Evolutionary conservation across 148 eudicot genomes (phyloP).

Genomic region (Simmondsia chinensis): DNA sequence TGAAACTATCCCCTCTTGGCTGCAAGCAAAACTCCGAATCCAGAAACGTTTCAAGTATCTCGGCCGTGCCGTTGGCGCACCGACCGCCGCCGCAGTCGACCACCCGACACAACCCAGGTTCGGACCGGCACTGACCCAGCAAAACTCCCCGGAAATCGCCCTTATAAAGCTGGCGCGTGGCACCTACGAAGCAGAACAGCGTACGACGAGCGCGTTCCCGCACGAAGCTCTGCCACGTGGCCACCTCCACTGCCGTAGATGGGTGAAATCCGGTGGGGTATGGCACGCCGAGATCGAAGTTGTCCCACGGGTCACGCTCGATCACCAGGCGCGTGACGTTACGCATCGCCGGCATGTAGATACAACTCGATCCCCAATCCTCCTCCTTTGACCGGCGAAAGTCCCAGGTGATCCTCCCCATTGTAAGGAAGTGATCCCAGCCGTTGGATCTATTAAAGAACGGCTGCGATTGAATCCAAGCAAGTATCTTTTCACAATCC

Average conservation of each 20-base stretch:
- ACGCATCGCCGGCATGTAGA: conserved; percentile 37
- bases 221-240: conserved; percentile 44
- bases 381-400: conserved; percentile 38
- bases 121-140: conserved; percentile 47
- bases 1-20: conserved; percentile 89
- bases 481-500: conserved; percentile 35
- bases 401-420: conserved; percentile 71
- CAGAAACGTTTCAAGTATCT: conserved; percentile 54
- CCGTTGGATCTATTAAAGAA: conserved; percentile 36
- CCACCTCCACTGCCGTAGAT: conserved; percentile 14
- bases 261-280: conserved; percentile 86
- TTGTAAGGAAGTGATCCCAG: conserved; percentile 50
- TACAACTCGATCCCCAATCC: conserved; percentile 54
- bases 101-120: conserved; percentile 41
- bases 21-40: conserved; percentile 76
- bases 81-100: conserved; percentile 56
- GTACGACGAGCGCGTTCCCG: conserved; percentile 27
- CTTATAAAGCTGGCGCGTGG: conserved; percentile 53
- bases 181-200: conserved; percentile 72
- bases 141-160: conserved; percentile 61
- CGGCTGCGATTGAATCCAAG: conserved; percentile 34
- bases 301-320: conserved; percentile 54
- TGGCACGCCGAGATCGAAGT: conserved; percentile 60
- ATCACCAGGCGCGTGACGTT: conserved; percentile 50
- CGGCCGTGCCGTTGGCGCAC: conserved; percentile 55